phyloP scores from a whole-genome alignment of 148 eudicot genomes.

The Hydrangea macrophylla region DNA sequence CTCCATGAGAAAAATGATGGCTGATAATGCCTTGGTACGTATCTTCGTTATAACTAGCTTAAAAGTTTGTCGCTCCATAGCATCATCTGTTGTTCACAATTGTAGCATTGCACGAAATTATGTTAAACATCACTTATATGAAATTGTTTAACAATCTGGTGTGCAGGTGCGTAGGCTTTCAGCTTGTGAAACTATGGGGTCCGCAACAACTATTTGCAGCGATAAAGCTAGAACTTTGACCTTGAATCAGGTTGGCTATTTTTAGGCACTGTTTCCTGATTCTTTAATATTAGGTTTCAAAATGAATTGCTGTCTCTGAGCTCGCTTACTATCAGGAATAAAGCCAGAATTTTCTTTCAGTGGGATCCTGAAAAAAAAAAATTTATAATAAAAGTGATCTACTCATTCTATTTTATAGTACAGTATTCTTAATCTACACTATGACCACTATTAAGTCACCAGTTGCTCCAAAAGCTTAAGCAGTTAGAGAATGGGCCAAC shows the following conservation, averaged over 20 bases:
- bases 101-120: background rate
- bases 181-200: conserved; percentile 99
- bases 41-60: conserved; percentile 8
- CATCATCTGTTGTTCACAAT: background rate
- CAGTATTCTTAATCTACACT: too few relatives aligned
- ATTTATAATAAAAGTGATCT: too few relatives aligned
- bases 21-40: conserved; percentile 87
- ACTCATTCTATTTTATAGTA: too few relatives aligned
- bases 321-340: too few relatives aligned
- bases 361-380: too few relatives aligned
- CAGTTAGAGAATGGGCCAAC: too few relatives aligned
- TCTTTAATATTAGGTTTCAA: too few relatives aligned
- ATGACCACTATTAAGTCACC: too few relatives aligned
- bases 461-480: too few relatives aligned
- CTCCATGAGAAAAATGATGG: conserved; percentile 99
- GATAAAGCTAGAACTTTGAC: conserved; percentile 97
- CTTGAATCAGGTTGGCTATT: conserved; percentile 62
- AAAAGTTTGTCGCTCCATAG: background rate
- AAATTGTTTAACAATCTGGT: conserved; percentile 1
- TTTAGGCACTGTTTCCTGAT: too few relatives aligned
- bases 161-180: conserved; percentile 92
- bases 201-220: conserved; percentile 96
- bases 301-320: too few relatives aligned
- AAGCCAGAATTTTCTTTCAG: too few relatives aligned
- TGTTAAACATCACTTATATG: background rate